phyloP scores from a whole-genome alignment of 2,329 filamentous ascomycete species.

The Mollisia scopiformis region DNA sequence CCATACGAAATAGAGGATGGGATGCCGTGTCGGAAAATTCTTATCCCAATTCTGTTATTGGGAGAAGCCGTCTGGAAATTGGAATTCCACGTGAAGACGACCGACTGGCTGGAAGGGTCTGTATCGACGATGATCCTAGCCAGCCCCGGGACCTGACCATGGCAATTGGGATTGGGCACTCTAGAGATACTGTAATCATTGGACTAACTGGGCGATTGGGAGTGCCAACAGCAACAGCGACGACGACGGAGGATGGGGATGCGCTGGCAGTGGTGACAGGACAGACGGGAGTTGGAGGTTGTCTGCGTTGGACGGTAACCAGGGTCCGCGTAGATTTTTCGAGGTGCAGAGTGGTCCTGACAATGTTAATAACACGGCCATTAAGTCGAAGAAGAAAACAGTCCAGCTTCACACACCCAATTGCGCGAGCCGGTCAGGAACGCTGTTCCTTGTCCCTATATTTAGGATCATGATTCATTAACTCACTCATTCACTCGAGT shows the following conservation, averaged over 20 bases:
- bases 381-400: not conserved
- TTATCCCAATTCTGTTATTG: not conserved
- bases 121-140: too few species aligned
- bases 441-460: slow-evolving; percentile 7
- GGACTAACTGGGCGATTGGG: not conserved
- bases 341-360: not conserved
- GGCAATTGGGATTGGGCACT: not conserved
- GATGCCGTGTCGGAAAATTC: too few species aligned
- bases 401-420: not conserved
- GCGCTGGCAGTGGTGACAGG: slow-evolving; percentile 11
- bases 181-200: too few species aligned
- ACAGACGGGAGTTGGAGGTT: not conserved
- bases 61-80: not conserved
- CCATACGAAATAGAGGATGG: not conserved
- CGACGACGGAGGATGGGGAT: slow-evolving; percentile 2
- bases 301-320: not conserved
- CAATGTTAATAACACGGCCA: slow-evolving; percentile 2
- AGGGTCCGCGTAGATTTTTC: slow-evolving; percentile 10
- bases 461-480: not conserved
- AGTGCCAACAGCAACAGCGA: not conserved
- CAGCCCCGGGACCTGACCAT: not conserved
- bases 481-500: not conserved
- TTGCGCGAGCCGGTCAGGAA: not conserved
- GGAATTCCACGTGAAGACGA: not conserved
- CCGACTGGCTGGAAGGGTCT: not conserved